Conservation (phyloP, 2,329 filamentous ascomycete genomes). For the Tolypocladium pustulatum region DNA sequence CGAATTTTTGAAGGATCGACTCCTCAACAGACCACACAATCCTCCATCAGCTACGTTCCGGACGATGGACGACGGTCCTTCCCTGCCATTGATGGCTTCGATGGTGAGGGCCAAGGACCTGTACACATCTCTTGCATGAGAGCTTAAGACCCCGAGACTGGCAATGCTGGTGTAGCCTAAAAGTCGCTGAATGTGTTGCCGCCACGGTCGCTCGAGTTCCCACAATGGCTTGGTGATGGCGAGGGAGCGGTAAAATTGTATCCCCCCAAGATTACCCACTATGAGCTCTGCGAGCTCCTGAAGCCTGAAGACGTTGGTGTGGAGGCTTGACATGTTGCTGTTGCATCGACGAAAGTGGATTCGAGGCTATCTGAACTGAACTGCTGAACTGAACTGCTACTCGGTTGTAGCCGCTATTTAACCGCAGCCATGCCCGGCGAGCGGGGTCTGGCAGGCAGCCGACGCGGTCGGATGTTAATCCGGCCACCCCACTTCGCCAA, state of each 20-base stretch:
- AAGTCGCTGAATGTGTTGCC: background rate
- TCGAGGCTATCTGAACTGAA: no score
- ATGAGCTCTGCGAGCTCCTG: background rate
- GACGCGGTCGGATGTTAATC: no score
- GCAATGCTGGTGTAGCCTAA: background rate
- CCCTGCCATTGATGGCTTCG: background rate
- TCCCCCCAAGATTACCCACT: background rate
- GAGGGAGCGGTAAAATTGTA: background rate
- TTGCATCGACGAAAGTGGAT: no score
- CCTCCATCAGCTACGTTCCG: background rate
- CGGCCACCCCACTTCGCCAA: no score
- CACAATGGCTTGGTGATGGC: background rate
- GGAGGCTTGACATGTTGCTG: background rate
- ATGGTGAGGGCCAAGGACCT: background rate
- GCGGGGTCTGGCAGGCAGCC: no score
- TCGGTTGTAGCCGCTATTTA: no score
- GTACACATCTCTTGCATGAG: background rate
- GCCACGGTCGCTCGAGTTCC: background rate
- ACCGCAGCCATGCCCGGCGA: no score
- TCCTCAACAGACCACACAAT: background rate
- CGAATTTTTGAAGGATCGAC: background rate
- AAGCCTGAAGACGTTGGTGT: background rate
- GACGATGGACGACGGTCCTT: background rate
- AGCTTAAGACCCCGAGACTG: background rate
- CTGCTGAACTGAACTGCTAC: no score